Evolutionary conservation across 768 basidiomycete genomes (phyloP).

Genomic region (Lactarius deliciosus): DNA sequence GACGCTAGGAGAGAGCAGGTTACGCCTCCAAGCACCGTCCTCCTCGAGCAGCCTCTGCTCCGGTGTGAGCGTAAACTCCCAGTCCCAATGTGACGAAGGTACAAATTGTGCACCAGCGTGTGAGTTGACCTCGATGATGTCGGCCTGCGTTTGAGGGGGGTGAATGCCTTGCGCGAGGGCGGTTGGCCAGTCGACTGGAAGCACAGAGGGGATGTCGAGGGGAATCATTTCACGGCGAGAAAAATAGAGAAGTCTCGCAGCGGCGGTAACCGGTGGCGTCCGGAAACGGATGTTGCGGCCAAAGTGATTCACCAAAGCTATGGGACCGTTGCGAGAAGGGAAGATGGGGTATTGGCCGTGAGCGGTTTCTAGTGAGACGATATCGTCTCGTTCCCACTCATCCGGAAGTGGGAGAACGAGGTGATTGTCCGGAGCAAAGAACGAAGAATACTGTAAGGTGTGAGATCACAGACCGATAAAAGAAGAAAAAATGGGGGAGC

Average conservation of each 20-base stretch:
- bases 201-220: slow-evolving; percentile 41
- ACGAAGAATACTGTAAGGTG: slow-evolving; percentile 50
- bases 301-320: slow-evolving; percentile 31
- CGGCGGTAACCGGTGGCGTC: slow-evolving; percentile 50
- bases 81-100: slow-evolving; percentile 33
- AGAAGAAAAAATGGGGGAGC: slow-evolving; percentile 33
- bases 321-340: slow-evolving; percentile 32
- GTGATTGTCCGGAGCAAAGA: slow-evolving; percentile 62
- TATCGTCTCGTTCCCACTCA: slow-evolving; percentile 29
- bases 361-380: slow-evolving; percentile 37
- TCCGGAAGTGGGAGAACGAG: slow-evolving; percentile 50
- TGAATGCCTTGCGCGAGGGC: slow-evolving; percentile 35
- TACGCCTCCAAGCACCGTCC: slow-evolving; percentile 31
- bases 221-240: slow-evolving; percentile 52
- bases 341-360: slow-evolving; percentile 53
- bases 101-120: slow-evolving; percentile 40
- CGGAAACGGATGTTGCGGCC: slow-evolving; percentile 31
- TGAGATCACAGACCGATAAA: slow-evolving; percentile 48
- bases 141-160: slow-evolving; percentile 53
- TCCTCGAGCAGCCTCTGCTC: slow-evolving; percentile 34
- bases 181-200: slow-evolving; percentile 40
- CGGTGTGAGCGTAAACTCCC: slow-evolving; percentile 29
- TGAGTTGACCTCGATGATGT: slow-evolving; percentile 58
- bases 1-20: slow-evolving; percentile 40
- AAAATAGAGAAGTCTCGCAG: slow-evolving; percentile 65